These are phyloP conservation scores for Daldinia grandis DNA, from an alignment of 495 filamentous ascomycete genomes.

Conservation along the genomic window DNA sequence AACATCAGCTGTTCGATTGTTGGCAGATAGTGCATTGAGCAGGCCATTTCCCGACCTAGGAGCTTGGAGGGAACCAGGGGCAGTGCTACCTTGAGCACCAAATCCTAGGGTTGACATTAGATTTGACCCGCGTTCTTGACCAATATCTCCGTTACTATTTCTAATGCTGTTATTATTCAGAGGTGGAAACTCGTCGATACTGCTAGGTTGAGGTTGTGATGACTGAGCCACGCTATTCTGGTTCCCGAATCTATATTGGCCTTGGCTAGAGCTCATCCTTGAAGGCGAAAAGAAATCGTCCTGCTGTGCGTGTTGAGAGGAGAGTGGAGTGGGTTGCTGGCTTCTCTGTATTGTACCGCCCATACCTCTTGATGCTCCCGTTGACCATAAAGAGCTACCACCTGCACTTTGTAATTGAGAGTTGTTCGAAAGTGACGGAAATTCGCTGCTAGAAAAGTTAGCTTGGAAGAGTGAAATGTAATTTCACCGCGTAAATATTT, in stretches of 20 bases:
- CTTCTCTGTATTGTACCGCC: constrained; percentile 71
- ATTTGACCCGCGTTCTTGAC: constrained; percentile 69
- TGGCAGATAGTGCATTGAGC: constrained; percentile 66
- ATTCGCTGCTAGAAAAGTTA: constrained; percentile 68
- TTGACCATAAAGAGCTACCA: constrained; percentile 68
- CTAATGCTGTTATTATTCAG: constrained; percentile 64
- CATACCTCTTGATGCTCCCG: constrained; percentile 52
- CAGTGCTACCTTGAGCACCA: constrained; percentile 53
- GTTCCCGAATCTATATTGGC: constrained; percentile 64
- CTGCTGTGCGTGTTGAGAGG: constrained; percentile 64
- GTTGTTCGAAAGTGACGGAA: constrained; percentile 79
- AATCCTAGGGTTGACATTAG: constrained; percentile 74
- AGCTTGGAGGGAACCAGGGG: constrained; percentile 45
- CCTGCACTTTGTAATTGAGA: constrained; percentile 64
- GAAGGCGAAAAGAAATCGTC: constrained; percentile 68
- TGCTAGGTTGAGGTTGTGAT: constrained; percentile 71
- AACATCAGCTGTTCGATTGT: constrained; percentile 51
- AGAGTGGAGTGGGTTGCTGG: constrained; percentile 64
- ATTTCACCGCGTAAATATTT: background rate
- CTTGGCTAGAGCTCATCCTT: constrained; percentile 65
- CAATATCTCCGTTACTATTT: constrained; percentile 73
- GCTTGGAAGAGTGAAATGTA: constrained; percentile 18
- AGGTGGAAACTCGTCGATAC: constrained; percentile 86
- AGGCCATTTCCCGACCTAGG: constrained; percentile 61
- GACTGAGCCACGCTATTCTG: constrained; percentile 63